Base-by-base conservation (phyloP, 2,329 filamentous ascomycete species). In the Cylindrodendrum hubeiense region DNA sequence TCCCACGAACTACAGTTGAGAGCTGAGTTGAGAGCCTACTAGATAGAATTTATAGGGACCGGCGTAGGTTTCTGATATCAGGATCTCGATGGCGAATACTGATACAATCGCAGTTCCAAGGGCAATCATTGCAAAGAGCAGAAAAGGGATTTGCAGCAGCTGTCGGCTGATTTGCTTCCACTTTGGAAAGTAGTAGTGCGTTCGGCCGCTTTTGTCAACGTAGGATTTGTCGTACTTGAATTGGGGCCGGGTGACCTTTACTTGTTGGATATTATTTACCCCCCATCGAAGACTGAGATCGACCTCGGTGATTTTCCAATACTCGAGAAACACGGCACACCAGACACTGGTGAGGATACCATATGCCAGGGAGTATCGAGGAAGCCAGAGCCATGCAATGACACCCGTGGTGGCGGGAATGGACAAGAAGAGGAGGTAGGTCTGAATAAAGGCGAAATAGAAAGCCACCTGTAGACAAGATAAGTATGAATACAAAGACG, bases 401-500 rank as follows among this genome's bases (percentile, higher is more conserved):
- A 91, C 78, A 1, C 92, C 93, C 28, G 92, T 89, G 2, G 83
- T 82, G 8, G 92, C 91, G 0, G 91, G 91, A 57, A 93, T 91
- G 4, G 89, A 79, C 19, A 95, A 82, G 72, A 94, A 93, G 37
- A 86, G 81, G 63, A 92, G 90, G 75, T 95, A 95, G 15, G 87
- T 89, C 73, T 94, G 92, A 24, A 92, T 91, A 71, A 94, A 95
- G n/a, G 91, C 91, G 75, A 93, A 95, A 79, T 95, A 95, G 74
- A 92, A 94, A 3, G 91, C 92, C 57, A 93, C 88, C 85, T 89
- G 15, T 0, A 0, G 0, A 17, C 4, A 19, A 6, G 17, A 12
- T 50, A 30, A 60, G 50, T 30, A 49, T 41, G 5, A 28, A 43
- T 13, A 30, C 15, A 3, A 22, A 5, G 10, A 17, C 21, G 8